Conservation (phyloP, 2,329 filamentous ascomycete species). For the Fusarium udum region DNA sequence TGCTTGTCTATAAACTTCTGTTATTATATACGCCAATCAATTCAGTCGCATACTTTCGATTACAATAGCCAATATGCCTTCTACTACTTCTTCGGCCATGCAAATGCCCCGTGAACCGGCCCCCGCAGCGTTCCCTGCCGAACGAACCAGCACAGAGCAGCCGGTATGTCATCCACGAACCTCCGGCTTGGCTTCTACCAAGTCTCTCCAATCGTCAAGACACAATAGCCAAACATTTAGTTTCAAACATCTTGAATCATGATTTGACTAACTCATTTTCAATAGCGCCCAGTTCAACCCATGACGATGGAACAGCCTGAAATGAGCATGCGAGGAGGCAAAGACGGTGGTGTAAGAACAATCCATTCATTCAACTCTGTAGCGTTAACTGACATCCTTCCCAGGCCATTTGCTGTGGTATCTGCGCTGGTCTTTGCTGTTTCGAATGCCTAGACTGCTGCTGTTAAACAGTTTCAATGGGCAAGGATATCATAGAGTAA, state of each 20-base stretch:
- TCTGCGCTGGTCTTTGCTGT: slow-evolving; percentile 53
- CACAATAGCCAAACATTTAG: background rate
- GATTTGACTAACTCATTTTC: background rate
- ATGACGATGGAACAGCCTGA: slow-evolving; percentile 46
- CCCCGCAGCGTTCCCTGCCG: slow-evolving; percentile 42
- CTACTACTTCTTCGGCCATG: slow-evolving; percentile 19
- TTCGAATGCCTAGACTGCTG: slow-evolving; percentile 50
- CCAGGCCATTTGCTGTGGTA: slow-evolving; percentile 53
- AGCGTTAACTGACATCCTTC: background rate
- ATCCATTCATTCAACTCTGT: background rate
- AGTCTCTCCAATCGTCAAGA: background rate
- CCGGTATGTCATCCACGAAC: slow-evolving; percentile 45
- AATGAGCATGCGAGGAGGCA: slow-evolving; percentile 48
- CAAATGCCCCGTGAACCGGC: slow-evolving; percentile 49
- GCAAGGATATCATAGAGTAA: background rate
- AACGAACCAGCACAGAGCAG: slow-evolving; percentile 46
- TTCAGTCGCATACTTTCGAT: background rate
- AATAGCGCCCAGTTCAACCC: slow-evolving; percentile 48
- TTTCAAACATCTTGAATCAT: background rate
- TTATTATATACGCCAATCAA: background rate
- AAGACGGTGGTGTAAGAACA: slow-evolving; percentile 49
- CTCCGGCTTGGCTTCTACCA: slow-evolving; percentile 2
- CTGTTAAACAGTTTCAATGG: slow-evolving; percentile 38
- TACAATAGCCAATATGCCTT: slow-evolving; percentile 26
- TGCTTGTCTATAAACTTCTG: background rate